Conservation (phyloP, 2,329 filamentous ascomycete genomes). For the Neonectria punicea region DNA sequence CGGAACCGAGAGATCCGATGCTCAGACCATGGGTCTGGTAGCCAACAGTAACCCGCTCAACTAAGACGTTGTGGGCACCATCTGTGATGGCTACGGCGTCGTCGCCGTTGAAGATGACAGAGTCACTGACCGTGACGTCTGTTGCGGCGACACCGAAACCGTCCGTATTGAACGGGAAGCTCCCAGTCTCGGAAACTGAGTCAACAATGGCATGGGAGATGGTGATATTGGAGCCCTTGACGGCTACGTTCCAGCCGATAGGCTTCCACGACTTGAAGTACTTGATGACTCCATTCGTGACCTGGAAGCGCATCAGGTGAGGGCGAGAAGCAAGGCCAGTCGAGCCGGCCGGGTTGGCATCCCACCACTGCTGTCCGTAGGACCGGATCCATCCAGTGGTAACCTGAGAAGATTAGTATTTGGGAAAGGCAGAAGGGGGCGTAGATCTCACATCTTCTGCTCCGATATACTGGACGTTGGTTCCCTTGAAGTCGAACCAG, state of each 20-base stretch:
- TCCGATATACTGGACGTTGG: constrained; percentile 20
- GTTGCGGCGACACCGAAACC: constrained; percentile 15
- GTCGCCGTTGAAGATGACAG: constrained; percentile 22
- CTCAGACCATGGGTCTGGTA: constrained; percentile 24
- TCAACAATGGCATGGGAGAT: constrained; percentile 22
- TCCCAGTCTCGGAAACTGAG: constrained; percentile 17
- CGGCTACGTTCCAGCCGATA: constrained; percentile 23
- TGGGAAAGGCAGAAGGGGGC: no score
- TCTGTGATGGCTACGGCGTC: constrained; percentile 21
- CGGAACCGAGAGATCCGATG: constrained; percentile 23
- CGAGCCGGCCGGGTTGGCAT: constrained; percentile 20
- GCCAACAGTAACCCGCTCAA: constrained; percentile 19
- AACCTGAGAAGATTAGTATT: constrained; percentile 1
- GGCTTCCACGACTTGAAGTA: constrained; percentile 25
- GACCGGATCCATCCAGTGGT: constrained; percentile 24
- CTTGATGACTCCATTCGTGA: constrained; percentile 22
- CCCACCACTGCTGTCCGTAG: constrained; percentile 24
- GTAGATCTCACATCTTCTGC: constrained; percentile 10
- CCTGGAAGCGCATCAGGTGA: constrained; percentile 23
- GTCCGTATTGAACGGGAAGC: constrained; percentile 21
- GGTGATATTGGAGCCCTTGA: constrained; percentile 25
- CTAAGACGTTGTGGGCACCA: constrained; percentile 20
- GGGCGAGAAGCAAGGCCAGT: constrained; percentile 19
- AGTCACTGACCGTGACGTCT: constrained; percentile 19
- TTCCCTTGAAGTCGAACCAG: constrained; percentile 23